A percentile compares a stretch with the other conserved stretches of the same genome.
phyloP scores from a whole-genome alignment of 2,329 filamentous ascomycete genomes.

The Cladosporium sp. region DNA sequence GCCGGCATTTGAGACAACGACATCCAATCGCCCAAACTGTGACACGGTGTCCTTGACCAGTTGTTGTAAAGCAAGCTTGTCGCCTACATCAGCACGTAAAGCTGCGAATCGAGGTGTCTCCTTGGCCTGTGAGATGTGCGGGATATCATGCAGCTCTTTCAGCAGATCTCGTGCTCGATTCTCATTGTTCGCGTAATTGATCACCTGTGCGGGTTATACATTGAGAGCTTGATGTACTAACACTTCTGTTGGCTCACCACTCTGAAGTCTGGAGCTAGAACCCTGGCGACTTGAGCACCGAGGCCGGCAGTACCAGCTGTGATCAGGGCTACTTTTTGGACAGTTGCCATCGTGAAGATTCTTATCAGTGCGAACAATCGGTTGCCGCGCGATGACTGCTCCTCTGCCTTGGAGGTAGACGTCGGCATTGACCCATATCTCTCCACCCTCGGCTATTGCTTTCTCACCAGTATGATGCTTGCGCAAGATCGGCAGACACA shows the following conservation, averaged over 20 bases:
- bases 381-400: too few species aligned
- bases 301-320: slow-evolving; percentile 47
- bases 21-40: slow-evolving; percentile 45
- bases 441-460: not conserved
- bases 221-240: too few species aligned
- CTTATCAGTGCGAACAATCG: not conserved
- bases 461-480: too few species aligned
- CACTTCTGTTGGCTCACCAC: slow-evolving; percentile 31
- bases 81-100: slow-evolving; percentile 45
- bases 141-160: slow-evolving; percentile 38
- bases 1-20: slow-evolving; percentile 40
- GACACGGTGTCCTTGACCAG: slow-evolving; percentile 42
- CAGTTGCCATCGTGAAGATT: slow-evolving; percentile 27
- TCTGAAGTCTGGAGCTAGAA: slow-evolving; percentile 44
- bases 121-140: slow-evolving; percentile 17
- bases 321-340: slow-evolving; percentile 44
- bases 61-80: slow-evolving; percentile 38
- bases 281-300: slow-evolving; percentile 45
- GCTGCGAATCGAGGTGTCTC: slow-evolving; percentile 37
- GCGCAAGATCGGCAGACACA: too few species aligned
- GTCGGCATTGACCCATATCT: not conserved
- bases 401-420: too few species aligned
- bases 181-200: slow-evolving; percentile 46
- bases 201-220: slow-evolving; percentile 30
- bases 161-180: slow-evolving; percentile 38